Evolutionary conservation across 179 eudicot species (phyloP).

Genomic region (Silene coronaria): DNA sequence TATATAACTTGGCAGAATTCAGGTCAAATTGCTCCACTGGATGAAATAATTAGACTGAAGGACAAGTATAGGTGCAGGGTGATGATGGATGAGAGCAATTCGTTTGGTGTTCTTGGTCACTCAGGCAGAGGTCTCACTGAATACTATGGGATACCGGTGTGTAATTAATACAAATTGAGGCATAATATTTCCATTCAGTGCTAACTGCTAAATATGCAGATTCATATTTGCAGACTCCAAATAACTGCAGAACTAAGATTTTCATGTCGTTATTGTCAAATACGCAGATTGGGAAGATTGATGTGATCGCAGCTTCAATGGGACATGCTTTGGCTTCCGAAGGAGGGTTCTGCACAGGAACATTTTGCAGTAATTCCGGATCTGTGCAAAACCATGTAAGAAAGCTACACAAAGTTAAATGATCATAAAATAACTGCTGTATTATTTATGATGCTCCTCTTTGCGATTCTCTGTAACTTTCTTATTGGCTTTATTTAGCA

Average conservation of each 20-base stretch:
- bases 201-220: background rate
- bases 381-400: background rate
- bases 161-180: conserved; percentile 20
- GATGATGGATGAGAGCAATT: conserved; percentile 86
- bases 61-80: conserved; percentile 74
- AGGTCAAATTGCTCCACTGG: conserved; percentile 81
- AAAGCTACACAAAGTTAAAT: background rate
- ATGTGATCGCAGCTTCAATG: conserved; percentile 83
- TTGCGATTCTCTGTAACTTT: too few species aligned
- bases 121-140: conserved; percentile 92
- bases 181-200: background rate
- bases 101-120: conserved; percentile 83
- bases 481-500: too few species aligned
- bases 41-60: conserved; percentile 74
- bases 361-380: background rate
- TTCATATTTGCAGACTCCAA: background rate
- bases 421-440: too few species aligned
- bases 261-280: background rate
- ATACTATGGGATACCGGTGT: conserved; percentile 67
- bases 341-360: conserved; percentile 95
- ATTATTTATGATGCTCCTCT: too few species aligned
- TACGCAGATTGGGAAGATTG: conserved; percentile 70
- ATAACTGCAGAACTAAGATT: too few species aligned
- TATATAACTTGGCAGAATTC: conserved; percentile 55
- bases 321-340: conserved; percentile 88